Conservation (phyloP, 2,329 filamentous ascomycete species). For the Whalleya microplaca region DNA sequence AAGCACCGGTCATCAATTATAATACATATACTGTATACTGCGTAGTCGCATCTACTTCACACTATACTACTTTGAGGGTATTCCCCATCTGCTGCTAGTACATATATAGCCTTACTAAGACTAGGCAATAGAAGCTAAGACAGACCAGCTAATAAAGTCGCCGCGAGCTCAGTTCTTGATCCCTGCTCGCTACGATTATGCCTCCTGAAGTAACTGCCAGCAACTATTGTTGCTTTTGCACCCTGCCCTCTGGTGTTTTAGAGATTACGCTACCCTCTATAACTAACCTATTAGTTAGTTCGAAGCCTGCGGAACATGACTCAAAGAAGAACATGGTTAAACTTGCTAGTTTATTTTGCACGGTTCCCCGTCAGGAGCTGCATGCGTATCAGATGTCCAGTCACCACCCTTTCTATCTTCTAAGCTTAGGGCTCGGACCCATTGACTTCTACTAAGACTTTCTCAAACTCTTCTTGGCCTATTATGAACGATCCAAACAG, state of each 20-base stretch:
- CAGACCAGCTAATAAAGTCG: not conserved
- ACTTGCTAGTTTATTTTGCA: not conserved
- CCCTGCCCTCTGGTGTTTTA: not conserved
- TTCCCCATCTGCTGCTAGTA: not conserved
- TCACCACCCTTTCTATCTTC: not conserved
- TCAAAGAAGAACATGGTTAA: not conserved
- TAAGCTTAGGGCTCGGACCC: not conserved
- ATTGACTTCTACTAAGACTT: not conserved
- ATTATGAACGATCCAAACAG: not conserved
- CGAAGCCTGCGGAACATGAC: not conserved
- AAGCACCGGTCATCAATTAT: too few species aligned
- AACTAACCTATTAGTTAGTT: not conserved
- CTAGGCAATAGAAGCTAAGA: not conserved
- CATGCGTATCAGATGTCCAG: not conserved
- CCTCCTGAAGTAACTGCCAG: not conserved
- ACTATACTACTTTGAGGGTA: not conserved
- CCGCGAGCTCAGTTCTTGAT: not conserved
- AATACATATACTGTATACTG: not conserved
- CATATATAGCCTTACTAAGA: not conserved
- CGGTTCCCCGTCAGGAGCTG: not conserved
- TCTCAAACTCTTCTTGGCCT: not conserved
- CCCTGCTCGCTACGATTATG: not conserved
- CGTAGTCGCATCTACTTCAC: not conserved
- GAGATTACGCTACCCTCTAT: not conserved
- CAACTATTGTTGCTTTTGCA: not conserved